Evolutionary conservation across 2,329 filamentous ascomycete species (phyloP).

Genomic region (Eutypella sp.): DNA sequence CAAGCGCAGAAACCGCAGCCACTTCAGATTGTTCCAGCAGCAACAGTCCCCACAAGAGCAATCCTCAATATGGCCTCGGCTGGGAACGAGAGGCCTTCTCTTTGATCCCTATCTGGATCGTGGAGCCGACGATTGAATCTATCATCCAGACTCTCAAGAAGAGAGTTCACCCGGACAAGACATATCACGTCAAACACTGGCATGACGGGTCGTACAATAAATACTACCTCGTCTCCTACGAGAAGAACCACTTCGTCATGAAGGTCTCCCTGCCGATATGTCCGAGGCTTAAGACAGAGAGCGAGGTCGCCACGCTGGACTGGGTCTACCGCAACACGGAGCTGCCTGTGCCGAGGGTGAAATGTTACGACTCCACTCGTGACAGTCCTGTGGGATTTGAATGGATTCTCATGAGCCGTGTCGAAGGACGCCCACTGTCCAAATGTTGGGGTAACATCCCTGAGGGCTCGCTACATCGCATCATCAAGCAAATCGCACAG

Average conservation of each 20-base stretch:
- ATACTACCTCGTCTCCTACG: conserved; percentile 18
- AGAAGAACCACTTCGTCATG: conserved; percentile 26
- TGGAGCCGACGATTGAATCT: conserved; percentile 15
- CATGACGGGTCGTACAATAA: conserved; percentile 18
- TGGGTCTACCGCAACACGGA: conserved; percentile 18
- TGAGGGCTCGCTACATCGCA: conserved; percentile 18
- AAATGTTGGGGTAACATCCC: conserved; percentile 20
- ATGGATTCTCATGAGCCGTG: conserved; percentile 26
- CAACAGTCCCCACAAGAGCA: neutral
- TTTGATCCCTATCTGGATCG: conserved; percentile 11
- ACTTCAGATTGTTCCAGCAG: neutral
- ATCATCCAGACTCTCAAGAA: conserved; percentile 17
- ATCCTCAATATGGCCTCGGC: neutral
- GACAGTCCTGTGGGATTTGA: conserved; percentile 24
- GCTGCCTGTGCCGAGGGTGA: conserved; percentile 21
- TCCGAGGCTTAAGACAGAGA: conserved; percentile 21
- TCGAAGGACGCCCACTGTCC: conserved; percentile 21
- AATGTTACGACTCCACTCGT: conserved; percentile 14
- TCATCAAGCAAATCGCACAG: conserved; percentile 24
- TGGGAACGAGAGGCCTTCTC: neutral
- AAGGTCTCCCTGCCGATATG: conserved; percentile 22
- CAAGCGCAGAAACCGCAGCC: neutral
- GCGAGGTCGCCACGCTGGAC: conserved; percentile 25
- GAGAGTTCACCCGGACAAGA: conserved; percentile 6
- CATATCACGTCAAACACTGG: conserved; percentile 14